Evolutionary conservation across 208 protist species (phyloP), one percentile per base, ranked within the genome.

Genomic region (Strigomonas culicis): DNA sequence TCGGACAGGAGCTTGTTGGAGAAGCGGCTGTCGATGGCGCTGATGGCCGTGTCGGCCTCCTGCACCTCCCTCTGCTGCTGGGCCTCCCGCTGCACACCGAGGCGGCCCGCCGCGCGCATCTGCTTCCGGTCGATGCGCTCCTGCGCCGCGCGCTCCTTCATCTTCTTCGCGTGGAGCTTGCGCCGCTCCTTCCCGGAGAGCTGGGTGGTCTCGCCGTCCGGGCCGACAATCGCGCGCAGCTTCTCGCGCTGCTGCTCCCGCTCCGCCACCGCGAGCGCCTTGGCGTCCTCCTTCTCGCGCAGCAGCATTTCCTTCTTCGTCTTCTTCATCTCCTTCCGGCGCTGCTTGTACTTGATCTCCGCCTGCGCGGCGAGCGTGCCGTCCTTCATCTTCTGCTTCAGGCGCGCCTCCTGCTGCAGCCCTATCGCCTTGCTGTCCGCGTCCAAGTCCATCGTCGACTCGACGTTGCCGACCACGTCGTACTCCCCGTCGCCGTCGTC

Each of bases 241-340:
- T 69, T 82, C 32, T 77, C 70, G 28, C 92, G 76, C 57, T 84
- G 74, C 39, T 84, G 62, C 41, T 77, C 67, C 53, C 75, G 64
- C 64, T 83, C 78, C 11, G 57, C 72, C 32, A 72, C 79, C 50
- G 66, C 44, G 41, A 70, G 68, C 36, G 68, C 75, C 67, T 63
- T 66, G 72, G 84, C 81, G 6, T 62, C 74, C 71, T 92, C 86
- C 3, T 82, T 77, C 70, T 92, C 76, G 59, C 84, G 70, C 0
- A 65, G 59, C 46, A 86, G 7, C 80, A 88, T 82, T 47, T 93
- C 80, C 62, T 88, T 90, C 76, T 96, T 96, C 28, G 78, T 66
- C 72, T 89, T 86, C 66, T 91, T 90, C 82, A 88, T 82, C 58
- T 92, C 90, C 60, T 92, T 93, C 17, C 90, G 82, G 13, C 85